Base-by-base conservation (phyloP, 169 alveolate species). In the Miamiensis avidus region DNA sequence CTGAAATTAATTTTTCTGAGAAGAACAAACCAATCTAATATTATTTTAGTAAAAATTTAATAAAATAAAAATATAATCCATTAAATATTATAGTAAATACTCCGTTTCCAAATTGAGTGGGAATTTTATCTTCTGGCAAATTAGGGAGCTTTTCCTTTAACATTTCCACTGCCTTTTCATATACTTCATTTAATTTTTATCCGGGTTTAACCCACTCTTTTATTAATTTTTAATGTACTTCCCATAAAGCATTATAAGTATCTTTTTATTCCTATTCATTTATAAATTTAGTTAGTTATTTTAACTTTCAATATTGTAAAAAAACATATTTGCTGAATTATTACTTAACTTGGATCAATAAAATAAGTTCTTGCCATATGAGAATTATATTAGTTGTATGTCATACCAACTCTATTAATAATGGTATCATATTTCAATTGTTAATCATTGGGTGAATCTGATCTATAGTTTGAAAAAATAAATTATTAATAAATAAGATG, bases 371-470 rank as follows among this genome's bases (percentile, higher is more conserved):
- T 91, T 25, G 93, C 87, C 15, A 94, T 89, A 87, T 86, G 88
- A n/a, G 95, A 85, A 83, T 94, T 89, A 75, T 93, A 91, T 72
- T 95, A 96, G 74, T 90, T 89, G 76, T 93, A 94, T 78, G 89
- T 88, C 0, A 95, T 91, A 82, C 93, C 89, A 0, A 95, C 88
- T 69, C 89, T 86, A 1, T 93, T 75, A 31, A 91, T 87, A 30
- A 95, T 91, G 0, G 93, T 91, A 79, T 93, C 96, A 64, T 91
- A 84, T 29, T 87, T 72, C 29, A 95, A 87, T 75, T 85, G 78
- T 31, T 91, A 88, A 25, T 88, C 73, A 82, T 92, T 93, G 4
- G 93, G 83, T 72, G 89, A 73, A 30, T 78, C 90, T 0, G 31
- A 30, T n/a, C 29, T 49, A 4, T 31, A 29, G 20, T 79, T 29